Conservation (phyloP, 2,329 filamentous ascomycete genomes). For the Pestalotiopsis fici region DNA sequence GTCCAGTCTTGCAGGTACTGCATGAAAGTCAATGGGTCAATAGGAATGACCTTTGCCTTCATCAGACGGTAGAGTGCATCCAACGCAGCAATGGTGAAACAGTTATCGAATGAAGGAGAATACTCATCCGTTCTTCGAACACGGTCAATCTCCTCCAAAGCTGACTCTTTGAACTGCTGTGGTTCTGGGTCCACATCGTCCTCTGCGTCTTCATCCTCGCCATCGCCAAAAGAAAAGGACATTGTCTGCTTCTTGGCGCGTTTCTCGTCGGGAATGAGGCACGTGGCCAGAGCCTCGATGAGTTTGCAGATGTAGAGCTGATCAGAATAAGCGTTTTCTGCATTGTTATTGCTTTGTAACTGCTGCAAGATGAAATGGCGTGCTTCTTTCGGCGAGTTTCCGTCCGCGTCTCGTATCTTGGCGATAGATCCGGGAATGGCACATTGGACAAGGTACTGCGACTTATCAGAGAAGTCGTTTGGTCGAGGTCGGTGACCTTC, state of each 20-base stretch:
- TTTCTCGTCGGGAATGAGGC: slow-evolving; percentile 51
- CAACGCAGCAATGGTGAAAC: slow-evolving; percentile 63
- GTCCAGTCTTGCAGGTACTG: slow-evolving; percentile 68
- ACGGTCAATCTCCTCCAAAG: slow-evolving; percentile 65
- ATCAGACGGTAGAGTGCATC: slow-evolving; percentile 64
- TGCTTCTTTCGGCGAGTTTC: slow-evolving; percentile 76
- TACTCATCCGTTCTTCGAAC: slow-evolving; percentile 70
- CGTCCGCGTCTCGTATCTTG: slow-evolving; percentile 71
- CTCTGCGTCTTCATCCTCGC: slow-evolving; percentile 42
- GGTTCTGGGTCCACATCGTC: slow-evolving; percentile 41
- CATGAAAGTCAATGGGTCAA: slow-evolving; percentile 56
- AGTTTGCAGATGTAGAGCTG: slow-evolving; percentile 84
- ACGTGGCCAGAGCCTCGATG: slow-evolving; percentile 63
- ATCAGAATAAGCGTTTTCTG: slow-evolving; percentile 85
- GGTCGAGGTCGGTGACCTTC: slow-evolving; percentile 77
- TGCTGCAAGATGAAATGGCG: slow-evolving; percentile 87
- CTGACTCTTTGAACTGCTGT: slow-evolving; percentile 50
- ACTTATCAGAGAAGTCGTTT: slow-evolving; percentile 89
- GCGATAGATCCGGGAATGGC: slow-evolving; percentile 82
- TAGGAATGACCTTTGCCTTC: slow-evolving; percentile 62
- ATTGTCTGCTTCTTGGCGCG: slow-evolving; percentile 40
- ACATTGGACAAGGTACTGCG: slow-evolving; percentile 80
- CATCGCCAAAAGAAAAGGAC: slow-evolving; percentile 43
- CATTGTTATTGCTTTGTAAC: slow-evolving; percentile 92
- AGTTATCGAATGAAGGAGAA: slow-evolving; percentile 68